Evolutionary conservation across 2,329 filamentous ascomycete species (phyloP), one percentile per base, ranked within the genome.

Genomic region (Eutypella sp.): DNA sequence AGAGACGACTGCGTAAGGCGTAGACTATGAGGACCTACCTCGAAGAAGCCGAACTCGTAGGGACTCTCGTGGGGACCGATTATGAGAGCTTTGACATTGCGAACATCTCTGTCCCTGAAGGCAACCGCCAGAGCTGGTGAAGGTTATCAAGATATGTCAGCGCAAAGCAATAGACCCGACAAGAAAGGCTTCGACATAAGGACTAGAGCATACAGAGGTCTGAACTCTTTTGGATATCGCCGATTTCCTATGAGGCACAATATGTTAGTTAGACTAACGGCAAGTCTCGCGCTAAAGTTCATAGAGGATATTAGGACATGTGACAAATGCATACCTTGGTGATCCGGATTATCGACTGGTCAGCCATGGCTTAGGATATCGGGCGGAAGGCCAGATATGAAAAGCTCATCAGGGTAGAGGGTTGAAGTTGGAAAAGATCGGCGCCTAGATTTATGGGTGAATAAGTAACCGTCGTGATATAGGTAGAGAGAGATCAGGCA

Each of bases 41-140:
- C 90, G 62, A 95, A 97, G 70, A 96, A 96, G 3, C 93, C 93
- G 62, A 95, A 96, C 66, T 96, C 91, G 66, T 99, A 99, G 0
- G 92, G 91, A 1, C 91, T 95, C 57, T 93, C 91, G 53, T 92
- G 89, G 20, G 93, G 92, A 0, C 93, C 93, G 55, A 97, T 82
- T 58, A 97, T 92, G 52, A 97, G 68, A 41, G 91, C 89, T 62
- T 83, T 86, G 41, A 97, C 85, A 63, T 89, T 86, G 45, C 91
- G 86, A 49, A 97, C 88, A 66, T 99, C 90, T 56, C 83, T 78
- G 67, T 97, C 93, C 42, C 87, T 79, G 63, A 87, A 95, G 46
- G 88, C 87, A 41, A 96, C 90, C 10, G 89, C 89, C 52, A 97
- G 79, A 24, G 91, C 89, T 91, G 50, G 41, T 33, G 22, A 22